A percentile compares a stretch with the other conserved stretches of the same genome.
These are phyloP conservation scores for Zasmidium cellare DNA, from an alignment of 2,329 filamentous ascomycete genomes.

Conservation along the genomic window DNA sequence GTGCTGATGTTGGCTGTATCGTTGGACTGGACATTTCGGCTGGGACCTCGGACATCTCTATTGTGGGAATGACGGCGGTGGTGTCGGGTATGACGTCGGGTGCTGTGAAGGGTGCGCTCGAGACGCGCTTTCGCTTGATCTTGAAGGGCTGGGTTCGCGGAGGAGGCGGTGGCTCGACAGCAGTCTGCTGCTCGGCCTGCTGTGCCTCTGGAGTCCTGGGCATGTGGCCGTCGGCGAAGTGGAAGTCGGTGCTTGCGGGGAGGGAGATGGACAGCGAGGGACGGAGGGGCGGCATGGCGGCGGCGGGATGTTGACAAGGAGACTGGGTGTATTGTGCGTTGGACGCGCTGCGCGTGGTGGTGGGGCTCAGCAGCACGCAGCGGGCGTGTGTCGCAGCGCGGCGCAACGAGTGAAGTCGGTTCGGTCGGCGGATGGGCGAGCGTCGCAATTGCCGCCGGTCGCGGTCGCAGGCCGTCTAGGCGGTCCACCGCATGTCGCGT, in stretches of 20 bases:
- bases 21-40: conserved; percentile 30
- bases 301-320: conserved; percentile 9
- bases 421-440: background rate
- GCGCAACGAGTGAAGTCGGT: background rate
- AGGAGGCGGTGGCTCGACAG: conserved; percentile 42
- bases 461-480: background rate
- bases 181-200: conserved; percentile 23
- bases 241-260: conserved; percentile 52
- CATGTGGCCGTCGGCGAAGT: conserved; percentile 42
- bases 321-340: background rate
- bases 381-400: background rate
- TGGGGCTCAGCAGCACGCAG: background rate
- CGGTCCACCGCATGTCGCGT: background rate
- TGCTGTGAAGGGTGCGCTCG: conserved; percentile 26
- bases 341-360: background rate
- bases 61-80: conserved; percentile 47
- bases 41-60: conserved; percentile 47
- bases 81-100: conserved; percentile 12
- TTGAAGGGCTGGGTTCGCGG: conserved; percentile 51
- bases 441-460: background rate
- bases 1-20: conserved; percentile 30
- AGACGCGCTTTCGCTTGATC: conserved; percentile 46
- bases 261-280: conserved; percentile 52
- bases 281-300: conserved; percentile 39
- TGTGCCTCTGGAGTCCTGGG: conserved; percentile 46